Conservation (phyloP, 140 eudicot species). For the Senecio squalidus region DNA sequence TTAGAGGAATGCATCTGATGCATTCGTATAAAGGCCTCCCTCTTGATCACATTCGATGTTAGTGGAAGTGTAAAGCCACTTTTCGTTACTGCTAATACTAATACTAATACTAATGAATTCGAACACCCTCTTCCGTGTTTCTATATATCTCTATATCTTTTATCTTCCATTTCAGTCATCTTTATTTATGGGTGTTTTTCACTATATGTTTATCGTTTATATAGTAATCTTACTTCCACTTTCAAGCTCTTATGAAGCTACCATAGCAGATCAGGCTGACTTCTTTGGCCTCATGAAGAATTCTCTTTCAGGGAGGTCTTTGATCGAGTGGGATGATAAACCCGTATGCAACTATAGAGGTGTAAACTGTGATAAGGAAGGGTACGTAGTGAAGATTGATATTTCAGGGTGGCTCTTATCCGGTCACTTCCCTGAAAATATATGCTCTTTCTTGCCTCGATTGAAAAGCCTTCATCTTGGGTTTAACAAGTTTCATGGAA, state of each 20-base stretch:
- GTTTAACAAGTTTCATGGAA: constrained; percentile 38
- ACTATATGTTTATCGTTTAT: constrained; percentile 8
- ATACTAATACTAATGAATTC: not conserved
- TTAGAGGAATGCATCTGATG: constrained; percentile 18
- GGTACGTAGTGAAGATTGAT: constrained; percentile 38
- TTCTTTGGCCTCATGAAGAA: constrained; percentile 48
- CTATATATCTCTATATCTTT: not conserved
- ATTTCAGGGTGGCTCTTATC: constrained; percentile 45
- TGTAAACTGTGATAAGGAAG: constrained; percentile 39
- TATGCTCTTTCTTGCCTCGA: constrained; percentile 52
- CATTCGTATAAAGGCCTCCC: constrained; percentile 7
- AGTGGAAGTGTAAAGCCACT: constrained; percentile 54
- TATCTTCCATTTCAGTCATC: not conserved
- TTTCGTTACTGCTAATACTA: constrained; percentile 36
- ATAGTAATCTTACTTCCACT: constrained; percentile 23
- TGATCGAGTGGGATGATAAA: constrained; percentile 37
- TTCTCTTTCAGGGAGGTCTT: constrained; percentile 36
- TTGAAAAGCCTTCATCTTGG: constrained; percentile 37
- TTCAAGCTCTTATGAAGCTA: constrained; percentile 19
- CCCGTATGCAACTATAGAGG: constrained; percentile 44
- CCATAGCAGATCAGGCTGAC: constrained; percentile 27
- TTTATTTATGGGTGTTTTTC: constrained; percentile 33
- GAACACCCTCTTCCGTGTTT: not conserved
- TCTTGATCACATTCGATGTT: constrained; percentile 25
- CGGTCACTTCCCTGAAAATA: constrained; percentile 43